These are phyloP conservation scores for Misopates orontium DNA, from an alignment of 257 asterid species.

Conservation along the genomic window DNA sequence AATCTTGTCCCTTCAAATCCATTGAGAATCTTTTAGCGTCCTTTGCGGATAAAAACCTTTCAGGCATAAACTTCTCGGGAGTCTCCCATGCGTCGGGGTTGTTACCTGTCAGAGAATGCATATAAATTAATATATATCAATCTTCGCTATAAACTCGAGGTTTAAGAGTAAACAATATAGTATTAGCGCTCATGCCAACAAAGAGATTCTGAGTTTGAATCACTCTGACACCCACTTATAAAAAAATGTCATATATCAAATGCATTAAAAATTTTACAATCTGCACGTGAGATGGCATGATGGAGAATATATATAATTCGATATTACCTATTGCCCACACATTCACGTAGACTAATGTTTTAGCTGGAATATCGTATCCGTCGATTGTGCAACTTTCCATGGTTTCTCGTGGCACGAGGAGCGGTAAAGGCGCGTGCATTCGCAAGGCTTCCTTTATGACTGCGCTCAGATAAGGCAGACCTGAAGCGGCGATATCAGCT, in stretches of 20 bases:
- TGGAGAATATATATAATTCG: too few relatives aligned
- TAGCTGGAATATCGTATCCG: conserved; percentile 35
- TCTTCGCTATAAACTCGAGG: too few relatives aligned
- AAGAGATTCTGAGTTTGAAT: too few relatives aligned
- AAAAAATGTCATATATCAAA: too few relatives aligned
- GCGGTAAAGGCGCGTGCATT: conserved; percentile 29
- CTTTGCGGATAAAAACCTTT: conserved; percentile 28
- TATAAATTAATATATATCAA: too few relatives aligned
- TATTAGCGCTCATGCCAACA: too few relatives aligned
- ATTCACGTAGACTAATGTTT: conserved; percentile 36
- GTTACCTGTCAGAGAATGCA: too few relatives aligned
- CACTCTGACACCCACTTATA: too few relatives aligned
- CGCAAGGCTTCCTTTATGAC: conserved; percentile 37
- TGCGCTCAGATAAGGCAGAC: conserved; percentile 31
- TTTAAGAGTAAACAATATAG: too few relatives aligned
- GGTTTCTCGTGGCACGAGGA: conserved; percentile 39
- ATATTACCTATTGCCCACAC: conserved; percentile 41
- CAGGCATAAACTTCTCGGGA: conserved; percentile 36
- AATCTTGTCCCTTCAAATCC: conserved; percentile 28
- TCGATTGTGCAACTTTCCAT: conserved; percentile 7
- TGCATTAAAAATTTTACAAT: too few relatives aligned
- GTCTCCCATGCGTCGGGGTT: conserved; percentile 35
- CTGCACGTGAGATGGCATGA: too few relatives aligned
- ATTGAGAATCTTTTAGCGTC: not conserved
- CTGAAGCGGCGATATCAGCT: conserved; percentile 14